Conservation (phyloP, 768 basidiomycete genomes). For the Paxillus involutus region DNA sequence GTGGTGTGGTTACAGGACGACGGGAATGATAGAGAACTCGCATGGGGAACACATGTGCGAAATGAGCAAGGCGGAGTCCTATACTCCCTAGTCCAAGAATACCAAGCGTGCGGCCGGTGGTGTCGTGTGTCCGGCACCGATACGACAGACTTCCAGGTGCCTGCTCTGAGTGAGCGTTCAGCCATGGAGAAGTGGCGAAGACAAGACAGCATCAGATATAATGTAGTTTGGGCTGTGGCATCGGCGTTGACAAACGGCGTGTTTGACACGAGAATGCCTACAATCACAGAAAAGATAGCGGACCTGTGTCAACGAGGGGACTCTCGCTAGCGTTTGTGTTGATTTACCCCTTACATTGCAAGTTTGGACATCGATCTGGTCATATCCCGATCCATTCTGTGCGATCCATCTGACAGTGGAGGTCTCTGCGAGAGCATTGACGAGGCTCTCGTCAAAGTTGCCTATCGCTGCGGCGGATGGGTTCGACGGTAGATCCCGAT, state of each 20-base stretch:
- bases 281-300: not conserved
- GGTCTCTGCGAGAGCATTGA: constrained; percentile 56
- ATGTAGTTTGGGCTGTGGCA: constrained; percentile 79
- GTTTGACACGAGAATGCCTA: constrained; percentile 77
- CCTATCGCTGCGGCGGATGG: constrained; percentile 61
- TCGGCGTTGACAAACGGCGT: constrained; percentile 85
- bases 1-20: constrained; percentile 51
- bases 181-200: constrained; percentile 67
- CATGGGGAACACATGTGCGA: constrained; percentile 81
- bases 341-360: constrained; percentile 63
- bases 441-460: constrained; percentile 73
- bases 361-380: constrained; percentile 73
- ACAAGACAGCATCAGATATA: constrained; percentile 74
- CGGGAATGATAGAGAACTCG: constrained; percentile 77
- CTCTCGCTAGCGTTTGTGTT: not conserved
- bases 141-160: constrained; percentile 59
- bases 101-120: constrained; percentile 63
- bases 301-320: not conserved
- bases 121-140: constrained; percentile 50
- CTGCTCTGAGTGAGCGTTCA: constrained; percentile 51
- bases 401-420: constrained; percentile 73
- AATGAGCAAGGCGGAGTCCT: constrained; percentile 61
- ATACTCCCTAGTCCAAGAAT: constrained; percentile 75
- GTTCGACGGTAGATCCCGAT: constrained; percentile 78
- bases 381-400: constrained; percentile 88